Conservation (phyloP, 352 stramenopile species). For the Phytophthora pistaciae region DNA sequence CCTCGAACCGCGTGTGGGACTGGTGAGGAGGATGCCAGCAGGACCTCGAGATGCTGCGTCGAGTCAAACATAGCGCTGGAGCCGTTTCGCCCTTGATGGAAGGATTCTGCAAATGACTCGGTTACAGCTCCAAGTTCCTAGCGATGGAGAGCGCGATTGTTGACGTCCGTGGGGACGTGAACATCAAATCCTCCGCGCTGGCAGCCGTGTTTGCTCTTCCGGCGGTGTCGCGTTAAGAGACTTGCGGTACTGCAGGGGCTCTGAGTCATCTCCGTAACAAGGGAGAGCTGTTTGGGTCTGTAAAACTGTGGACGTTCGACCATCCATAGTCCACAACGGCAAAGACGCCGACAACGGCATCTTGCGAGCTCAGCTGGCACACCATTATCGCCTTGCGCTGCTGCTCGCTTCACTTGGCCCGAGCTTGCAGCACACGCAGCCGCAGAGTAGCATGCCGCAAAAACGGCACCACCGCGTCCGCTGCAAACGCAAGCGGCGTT, state of each 20-base stretch:
- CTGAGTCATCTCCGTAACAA: neutral
- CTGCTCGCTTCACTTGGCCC: neutral
- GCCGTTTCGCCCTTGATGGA: neutral
- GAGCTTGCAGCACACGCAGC: neutral
- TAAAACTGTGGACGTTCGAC: neutral
- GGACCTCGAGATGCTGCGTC: slow-evolving; percentile 2
- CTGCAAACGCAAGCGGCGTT: neutral
- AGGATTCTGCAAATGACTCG: neutral
- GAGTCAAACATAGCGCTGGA: slow-evolving; percentile 23
- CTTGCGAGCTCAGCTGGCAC: neutral
- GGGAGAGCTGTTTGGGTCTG: neutral
- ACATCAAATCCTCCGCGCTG: neutral
- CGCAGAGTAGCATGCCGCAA: neutral
- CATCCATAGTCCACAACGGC: neutral
- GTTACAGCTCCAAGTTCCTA: too few relatives aligned
- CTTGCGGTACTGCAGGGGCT: neutral
- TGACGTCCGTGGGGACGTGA: neutral
- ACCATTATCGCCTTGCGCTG: neutral
- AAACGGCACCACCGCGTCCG: neutral
- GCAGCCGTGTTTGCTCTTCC: neutral
- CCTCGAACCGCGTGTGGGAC: slow-evolving; percentile 43
- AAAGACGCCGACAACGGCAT: neutral
- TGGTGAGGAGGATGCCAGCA: slow-evolving; percentile 12
- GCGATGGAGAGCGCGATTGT: neutral
- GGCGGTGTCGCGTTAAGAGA: neutral